Evolutionary conservation across 306 rosid species (phyloP), one percentile per base, ranked within the genome.

Genomic region (Quillaja saponaria): DNA sequence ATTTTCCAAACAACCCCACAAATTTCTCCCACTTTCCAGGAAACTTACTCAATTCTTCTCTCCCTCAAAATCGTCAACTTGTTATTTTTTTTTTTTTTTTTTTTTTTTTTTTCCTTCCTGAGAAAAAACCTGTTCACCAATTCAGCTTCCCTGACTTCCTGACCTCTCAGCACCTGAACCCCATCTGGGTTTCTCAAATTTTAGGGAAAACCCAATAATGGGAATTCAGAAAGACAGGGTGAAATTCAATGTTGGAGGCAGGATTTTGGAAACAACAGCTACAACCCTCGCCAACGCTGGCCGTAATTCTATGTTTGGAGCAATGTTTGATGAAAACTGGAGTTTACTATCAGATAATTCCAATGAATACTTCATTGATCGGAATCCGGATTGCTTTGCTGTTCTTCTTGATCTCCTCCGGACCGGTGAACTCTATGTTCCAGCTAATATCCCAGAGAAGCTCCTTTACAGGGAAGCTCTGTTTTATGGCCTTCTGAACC

Each of bases 231-330:
- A 60, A 52, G 95, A 92, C 80, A 74, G 77, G 49, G 81, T 92
- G 65, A 85, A 76, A 75, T 85, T 92, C 85, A 89, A 92, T 51
- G 95, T 92, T 0, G 97, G 97, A 64, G 99, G 97, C 68, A 87
- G 91, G 75, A 77, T 87, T 57, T 83, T 92, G 37, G 99, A 89
- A 67, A 92, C 99, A 6, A 85, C 97, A 0, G 55, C 84, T 13
- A 92, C 99, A 64, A 92, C 99, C 13, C 83, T 92, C 10, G 95
- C 95, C 49, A 86, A 82, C 71, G 99, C 96, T 21, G 96, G 99
- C 45, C 84, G 99, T 2, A 71, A 83, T 71, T 92, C 99, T 0
- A 28, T 84, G 49, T 92, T 92, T 50, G 96, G 99, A 7, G 95
- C 96, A 55, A 84, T 92, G 84, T 83, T 86, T 45, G 94, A 89